Base-by-base conservation (phyloP, 306 rosid genomes). In the Cyamopsis tetragonoloba region DNA sequence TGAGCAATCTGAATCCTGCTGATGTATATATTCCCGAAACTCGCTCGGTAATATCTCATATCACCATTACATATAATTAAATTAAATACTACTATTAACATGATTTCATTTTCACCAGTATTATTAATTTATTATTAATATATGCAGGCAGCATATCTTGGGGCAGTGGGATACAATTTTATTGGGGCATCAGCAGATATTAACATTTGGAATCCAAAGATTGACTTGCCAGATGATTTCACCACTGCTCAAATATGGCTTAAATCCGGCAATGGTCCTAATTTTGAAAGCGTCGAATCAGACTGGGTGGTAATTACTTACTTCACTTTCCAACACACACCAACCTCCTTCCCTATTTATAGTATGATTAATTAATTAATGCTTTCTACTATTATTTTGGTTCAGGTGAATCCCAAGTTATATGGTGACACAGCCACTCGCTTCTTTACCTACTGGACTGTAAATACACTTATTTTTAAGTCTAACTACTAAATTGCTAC, bases 181-280 rank as follows among this genome's bases (percentile, higher is more conserved):
- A 56, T 82, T 14, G 95, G 96, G 0, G 86, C 91, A 15, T 69
- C 70, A 65, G 91, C 91, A 30, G 80, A 77, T 22, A 61, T 88
- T 9, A 88, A 88, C 0, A 3, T 80, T 11, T 91, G 92, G 92
- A 91, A 71, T 41, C 96, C 92, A 35, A 46, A 13, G 2, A 81
- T 87, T 51, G 80, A 72, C 1, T 9, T 53, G 19, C 51, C 74
- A 10, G 61, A 75, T 13, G 95, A 89, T 23, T 88, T 76, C 77
- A 62, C 96, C 46, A 80, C 91, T 9, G 87, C 86, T 17, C 84
- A 88, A 76, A 73, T 88, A 1, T 84, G 84, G 88, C 75, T 80
- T 5, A 88, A 73, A 67, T 31, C 68, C 26, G 80, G 75, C 3
- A 78, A 70, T 30, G 67, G 71, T 2, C 26, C 58, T 2, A 11